These are phyloP conservation scores for Lasiosphaeris hirsuta DNA, from an alignment of 495 filamentous ascomycete species.

Conservation along the genomic window DNA sequence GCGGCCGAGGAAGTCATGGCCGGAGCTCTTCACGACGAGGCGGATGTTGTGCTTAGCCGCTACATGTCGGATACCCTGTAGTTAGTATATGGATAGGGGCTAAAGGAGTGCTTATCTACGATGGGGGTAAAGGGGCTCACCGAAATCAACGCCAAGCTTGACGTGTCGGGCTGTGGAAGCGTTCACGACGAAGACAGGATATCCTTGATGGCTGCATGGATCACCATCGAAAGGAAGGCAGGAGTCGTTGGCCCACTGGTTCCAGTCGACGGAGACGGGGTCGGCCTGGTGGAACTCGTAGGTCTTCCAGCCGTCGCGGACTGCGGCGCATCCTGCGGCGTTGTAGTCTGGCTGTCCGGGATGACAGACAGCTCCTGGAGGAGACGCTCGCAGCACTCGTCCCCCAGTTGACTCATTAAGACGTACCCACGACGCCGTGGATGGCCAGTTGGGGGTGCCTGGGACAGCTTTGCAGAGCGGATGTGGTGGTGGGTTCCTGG, in stretches of 20 bases:
- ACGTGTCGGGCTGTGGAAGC: slow-evolving; percentile 40
- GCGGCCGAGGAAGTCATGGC: slow-evolving; percentile 58
- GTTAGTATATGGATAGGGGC: too few relatives aligned
- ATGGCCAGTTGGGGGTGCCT: slow-evolving; percentile 34
- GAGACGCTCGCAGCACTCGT: slow-evolving; percentile 47
- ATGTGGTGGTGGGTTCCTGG: background rate
- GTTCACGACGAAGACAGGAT: slow-evolving; percentile 50
- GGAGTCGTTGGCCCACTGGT: slow-evolving; percentile 44
- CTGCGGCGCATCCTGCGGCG: slow-evolving; percentile 30
- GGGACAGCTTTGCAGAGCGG: slow-evolving; percentile 34
- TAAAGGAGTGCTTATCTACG: too few relatives aligned
- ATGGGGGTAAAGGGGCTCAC: too few relatives aligned
- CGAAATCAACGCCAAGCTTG: slow-evolving; percentile 42
- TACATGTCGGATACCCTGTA: slow-evolving; percentile 17
- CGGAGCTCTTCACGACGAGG: slow-evolving; percentile 60
- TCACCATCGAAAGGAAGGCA: slow-evolving; percentile 38
- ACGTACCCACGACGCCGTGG: slow-evolving; percentile 24
- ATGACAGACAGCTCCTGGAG: slow-evolving; percentile 58
- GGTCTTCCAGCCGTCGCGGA: slow-evolving; percentile 32
- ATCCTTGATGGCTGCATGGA: slow-evolving; percentile 40
- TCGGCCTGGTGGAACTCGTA: slow-evolving; percentile 36
- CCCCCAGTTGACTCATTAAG: slow-evolving; percentile 43
- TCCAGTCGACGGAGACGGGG: slow-evolving; percentile 40
- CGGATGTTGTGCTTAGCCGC: slow-evolving; percentile 54
- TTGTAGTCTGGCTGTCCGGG: slow-evolving; percentile 32